Evolutionary conservation across 2,329 filamentous ascomycete genomes (phyloP).

Genomic region (Pseudogymnoascus sp.): DNA sequence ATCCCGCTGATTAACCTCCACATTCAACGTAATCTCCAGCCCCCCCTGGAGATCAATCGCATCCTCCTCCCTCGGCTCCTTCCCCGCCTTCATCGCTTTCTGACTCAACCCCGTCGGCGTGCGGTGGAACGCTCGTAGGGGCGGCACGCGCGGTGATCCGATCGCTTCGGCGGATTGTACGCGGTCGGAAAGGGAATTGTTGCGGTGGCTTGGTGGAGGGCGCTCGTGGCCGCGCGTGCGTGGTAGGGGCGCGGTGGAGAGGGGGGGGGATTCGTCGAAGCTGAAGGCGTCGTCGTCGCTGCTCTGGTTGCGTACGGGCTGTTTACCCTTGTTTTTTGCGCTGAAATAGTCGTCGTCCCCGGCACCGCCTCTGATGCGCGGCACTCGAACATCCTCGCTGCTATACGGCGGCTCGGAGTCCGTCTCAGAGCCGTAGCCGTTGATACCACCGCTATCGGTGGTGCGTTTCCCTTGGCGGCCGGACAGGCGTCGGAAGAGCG

Average conservation of each 20-base stretch:
- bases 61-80: constrained; percentile 33
- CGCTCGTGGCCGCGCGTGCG: not conserved
- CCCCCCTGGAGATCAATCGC: constrained; percentile 73
- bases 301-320: not conserved
- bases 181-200: not conserved
- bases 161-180: not conserved
- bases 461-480: constrained; percentile 27
- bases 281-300: not conserved
- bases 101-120: constrained; percentile 60
- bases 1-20: constrained; percentile 79
- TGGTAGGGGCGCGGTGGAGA: not conserved
- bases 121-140: constrained; percentile 46
- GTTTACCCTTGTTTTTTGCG: not conserved
- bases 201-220: not conserved
- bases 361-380: constrained; percentile 34
- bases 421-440: constrained; percentile 44
- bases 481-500: constrained; percentile 42
- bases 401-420: constrained; percentile 22
- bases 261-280: not conserved
- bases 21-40: constrained; percentile 78
- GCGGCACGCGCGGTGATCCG: constrained; percentile 10
- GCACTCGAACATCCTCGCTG: constrained; percentile 18
- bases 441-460: constrained; percentile 46
- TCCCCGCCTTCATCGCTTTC: constrained; percentile 50
- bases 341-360: constrained; percentile 48